phyloP scores from a whole-genome alignment of 2,329 filamentous ascomycete genomes.

The Zymoseptoria tritici region DNA sequence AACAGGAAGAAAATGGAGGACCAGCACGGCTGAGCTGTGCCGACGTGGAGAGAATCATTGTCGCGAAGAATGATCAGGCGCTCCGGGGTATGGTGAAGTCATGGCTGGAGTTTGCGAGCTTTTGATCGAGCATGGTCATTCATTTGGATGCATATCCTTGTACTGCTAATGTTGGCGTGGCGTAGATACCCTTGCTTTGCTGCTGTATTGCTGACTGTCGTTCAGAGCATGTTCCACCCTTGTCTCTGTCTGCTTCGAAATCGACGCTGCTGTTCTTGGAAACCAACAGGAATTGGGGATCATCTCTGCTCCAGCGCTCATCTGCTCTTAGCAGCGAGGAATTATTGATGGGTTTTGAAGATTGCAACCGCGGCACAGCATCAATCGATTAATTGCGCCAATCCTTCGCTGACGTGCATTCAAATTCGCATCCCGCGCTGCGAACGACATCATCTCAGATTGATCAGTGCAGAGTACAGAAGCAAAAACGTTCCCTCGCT shows the following conservation, averaged over 20 bases:
- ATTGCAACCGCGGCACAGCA: not conserved
- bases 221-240: not conserved
- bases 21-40: constrained; percentile 67
- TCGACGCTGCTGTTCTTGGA: too few relatives aligned
- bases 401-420: not conserved
- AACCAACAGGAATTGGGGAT: too few relatives aligned
- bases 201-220: not conserved
- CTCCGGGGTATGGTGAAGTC: constrained; percentile 73
- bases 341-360: not conserved
- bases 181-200: not conserved
- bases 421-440: too few relatives aligned
- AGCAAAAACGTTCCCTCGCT: too few relatives aligned
- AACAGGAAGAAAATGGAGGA: constrained; percentile 65
- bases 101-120: constrained; percentile 75
- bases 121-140: constrained; percentile 35
- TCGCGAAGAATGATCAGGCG: constrained; percentile 52
- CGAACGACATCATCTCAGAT: too few relatives aligned
- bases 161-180: not conserved
- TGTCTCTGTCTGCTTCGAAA: too few relatives aligned
- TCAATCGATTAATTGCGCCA: not conserved
- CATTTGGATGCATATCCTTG: not conserved
- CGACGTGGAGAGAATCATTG: constrained; percentile 71
- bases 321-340: too few relatives aligned
- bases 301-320: too few relatives aligned
- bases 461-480: too few relatives aligned